phyloP scores from a whole-genome alignment of 2,329 filamentous ascomycete genomes.

The Pseudogymnoascus pannorum region DNA sequence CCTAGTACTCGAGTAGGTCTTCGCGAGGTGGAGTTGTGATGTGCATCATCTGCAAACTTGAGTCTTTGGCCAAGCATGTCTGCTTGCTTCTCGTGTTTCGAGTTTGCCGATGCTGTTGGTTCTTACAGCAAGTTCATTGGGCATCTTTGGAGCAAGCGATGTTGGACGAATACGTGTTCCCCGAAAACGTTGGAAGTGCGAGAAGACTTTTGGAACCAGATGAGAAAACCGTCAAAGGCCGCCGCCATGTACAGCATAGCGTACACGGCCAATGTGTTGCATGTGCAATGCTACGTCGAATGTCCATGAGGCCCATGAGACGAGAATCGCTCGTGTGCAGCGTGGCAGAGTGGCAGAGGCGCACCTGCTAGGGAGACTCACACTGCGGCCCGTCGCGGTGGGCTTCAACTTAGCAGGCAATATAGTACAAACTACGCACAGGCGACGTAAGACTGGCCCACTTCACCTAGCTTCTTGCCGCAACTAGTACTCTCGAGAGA shows the following conservation, averaged over 20 bases:
- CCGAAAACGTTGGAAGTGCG: not conserved
- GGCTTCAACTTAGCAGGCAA: not conserved
- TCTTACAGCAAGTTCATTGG: not conserved
- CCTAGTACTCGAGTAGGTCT: not conserved
- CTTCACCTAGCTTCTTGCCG: not conserved
- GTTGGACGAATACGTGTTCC: conserved; percentile 4
- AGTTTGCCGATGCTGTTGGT: not conserved
- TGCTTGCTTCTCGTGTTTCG: conserved; percentile 6
- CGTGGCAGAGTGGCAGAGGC: not conserved
- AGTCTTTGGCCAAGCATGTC: not conserved
- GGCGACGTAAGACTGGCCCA: not conserved
- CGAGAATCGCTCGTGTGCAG: not conserved
- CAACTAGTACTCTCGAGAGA: not conserved
- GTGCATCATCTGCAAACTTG: not conserved
- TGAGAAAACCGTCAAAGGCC: not conserved
- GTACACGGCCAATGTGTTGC: not conserved
- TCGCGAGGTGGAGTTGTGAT: not conserved
- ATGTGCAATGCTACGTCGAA: not conserved
- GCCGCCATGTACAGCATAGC: not conserved
- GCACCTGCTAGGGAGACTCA: not conserved
- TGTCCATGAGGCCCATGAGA: conserved; percentile 1
- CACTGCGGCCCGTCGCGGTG: conserved; percentile 1
- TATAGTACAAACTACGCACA: conserved; percentile 3
- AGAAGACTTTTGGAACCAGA: not conserved
- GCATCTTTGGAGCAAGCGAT: not conserved